A percentile compares a stretch with the other conserved stretches of the same genome.
These are phyloP conservation scores for Nicotiana paniculata DNA, from an alignment of 257 asterid species.

Conservation along the genomic window DNA sequence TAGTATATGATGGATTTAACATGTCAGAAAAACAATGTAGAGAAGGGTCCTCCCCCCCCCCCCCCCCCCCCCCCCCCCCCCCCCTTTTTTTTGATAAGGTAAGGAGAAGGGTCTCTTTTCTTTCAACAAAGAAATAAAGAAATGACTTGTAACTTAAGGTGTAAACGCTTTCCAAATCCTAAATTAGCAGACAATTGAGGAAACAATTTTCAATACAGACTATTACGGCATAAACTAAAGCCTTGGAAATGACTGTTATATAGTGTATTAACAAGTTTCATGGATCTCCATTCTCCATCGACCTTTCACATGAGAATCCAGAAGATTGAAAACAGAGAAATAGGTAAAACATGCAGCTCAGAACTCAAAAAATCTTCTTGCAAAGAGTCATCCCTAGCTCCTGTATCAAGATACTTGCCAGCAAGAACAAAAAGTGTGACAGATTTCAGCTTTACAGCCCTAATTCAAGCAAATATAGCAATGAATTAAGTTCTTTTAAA, in stretches of 20 bases:
- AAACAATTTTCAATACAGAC: neutral
- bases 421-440: neutral
- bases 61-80: too few species aligned
- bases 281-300: neutral
- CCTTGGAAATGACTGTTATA: neutral
- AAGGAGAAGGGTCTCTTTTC: neutral
- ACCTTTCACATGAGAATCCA: neutral
- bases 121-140: neutral
- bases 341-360: neutral
- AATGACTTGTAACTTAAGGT: neutral
- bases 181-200: neutral
- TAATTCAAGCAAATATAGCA: neutral
- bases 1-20: neutral
- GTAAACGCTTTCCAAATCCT: neutral
- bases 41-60: neutral
- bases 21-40: neutral
- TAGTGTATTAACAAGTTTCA: neutral
- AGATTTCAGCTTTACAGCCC: neutral
- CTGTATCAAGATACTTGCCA: slow-evolving; percentile 1
- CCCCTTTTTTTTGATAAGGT: too few species aligned
- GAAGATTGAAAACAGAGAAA: neutral
- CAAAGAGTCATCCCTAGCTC: neutral
- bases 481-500: neutral
- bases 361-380: neutral
- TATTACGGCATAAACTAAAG: neutral